phyloP scores from a whole-genome alignment of 2,329 filamentous ascomycete genomes.

The Fusarium tanahbumbuense region DNA sequence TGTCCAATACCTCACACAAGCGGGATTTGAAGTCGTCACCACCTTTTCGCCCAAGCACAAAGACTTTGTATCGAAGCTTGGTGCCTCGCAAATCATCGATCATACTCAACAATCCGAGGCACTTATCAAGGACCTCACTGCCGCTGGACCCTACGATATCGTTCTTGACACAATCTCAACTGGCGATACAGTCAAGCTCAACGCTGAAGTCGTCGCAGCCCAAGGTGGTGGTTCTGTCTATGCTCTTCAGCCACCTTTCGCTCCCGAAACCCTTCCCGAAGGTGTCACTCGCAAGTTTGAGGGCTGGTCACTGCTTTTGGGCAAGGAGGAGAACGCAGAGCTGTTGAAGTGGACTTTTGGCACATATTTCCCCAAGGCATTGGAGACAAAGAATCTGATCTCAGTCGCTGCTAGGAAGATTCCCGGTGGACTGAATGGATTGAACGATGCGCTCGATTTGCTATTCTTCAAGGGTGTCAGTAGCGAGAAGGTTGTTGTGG shows the following conservation, averaged over 20 bases:
- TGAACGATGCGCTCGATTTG: slow-evolving; percentile 26
- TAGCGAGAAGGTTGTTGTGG: slow-evolving; percentile 36
- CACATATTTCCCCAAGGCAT: slow-evolving; percentile 29
- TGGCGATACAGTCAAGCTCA: slow-evolving; percentile 27
- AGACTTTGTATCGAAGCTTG: slow-evolving; percentile 27
- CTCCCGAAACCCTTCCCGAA: slow-evolving; percentile 20
- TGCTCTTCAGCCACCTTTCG: slow-evolving; percentile 32
- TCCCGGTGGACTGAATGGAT: slow-evolving; percentile 25
- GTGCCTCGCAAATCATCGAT: slow-evolving; percentile 17
- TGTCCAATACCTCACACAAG: slow-evolving; percentile 32
- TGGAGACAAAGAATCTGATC: slow-evolving; percentile 14
- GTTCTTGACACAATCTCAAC: slow-evolving; percentile 34
- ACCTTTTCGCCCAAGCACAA: slow-evolving; percentile 35
- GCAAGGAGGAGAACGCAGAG: slow-evolving; percentile 29
- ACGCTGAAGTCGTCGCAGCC: slow-evolving; percentile 21
- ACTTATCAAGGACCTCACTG: slow-evolving; percentile 3
- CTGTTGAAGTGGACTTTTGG: slow-evolving; percentile 31
- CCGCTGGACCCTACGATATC: slow-evolving; percentile 25
- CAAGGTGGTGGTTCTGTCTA: slow-evolving; percentile 30
- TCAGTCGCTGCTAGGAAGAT: slow-evolving; percentile 27
- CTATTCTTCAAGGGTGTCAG: slow-evolving; percentile 33
- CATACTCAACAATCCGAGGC: slow-evolving; percentile 14
- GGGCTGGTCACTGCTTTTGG: slow-evolving; percentile 35
- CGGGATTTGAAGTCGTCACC: slow-evolving; percentile 35
- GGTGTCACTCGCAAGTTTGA: slow-evolving; percentile 34